Evolutionary conservation across 768 basidiomycete genomes (phyloP).

Genomic region (Naganishia vaughanmartiniae): DNA sequence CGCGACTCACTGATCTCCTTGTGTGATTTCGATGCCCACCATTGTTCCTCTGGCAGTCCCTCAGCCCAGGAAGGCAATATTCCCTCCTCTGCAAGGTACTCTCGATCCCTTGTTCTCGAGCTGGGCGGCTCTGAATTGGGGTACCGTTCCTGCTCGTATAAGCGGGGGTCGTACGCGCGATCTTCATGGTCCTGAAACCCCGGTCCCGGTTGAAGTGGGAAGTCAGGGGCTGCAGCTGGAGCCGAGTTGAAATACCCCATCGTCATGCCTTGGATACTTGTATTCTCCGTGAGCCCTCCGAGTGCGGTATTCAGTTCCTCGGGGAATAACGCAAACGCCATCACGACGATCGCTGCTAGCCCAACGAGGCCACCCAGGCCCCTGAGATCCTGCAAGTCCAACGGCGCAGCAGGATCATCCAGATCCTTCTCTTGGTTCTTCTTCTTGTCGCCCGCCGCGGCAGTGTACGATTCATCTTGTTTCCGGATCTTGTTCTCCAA

Average conservation of each 20-base stretch:
- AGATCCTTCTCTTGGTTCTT: constrained; percentile 5
- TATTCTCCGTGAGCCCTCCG: background rate
- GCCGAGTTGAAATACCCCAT: background rate
- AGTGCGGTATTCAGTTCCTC: constrained; percentile 28
- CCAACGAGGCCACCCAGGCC: constrained; percentile 29
- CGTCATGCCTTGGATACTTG: background rate
- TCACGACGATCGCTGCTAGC: constrained; percentile 28
- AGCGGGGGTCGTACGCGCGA: no score
- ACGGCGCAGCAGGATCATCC: constrained; percentile 27
- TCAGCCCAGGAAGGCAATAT: constrained; percentile 6
- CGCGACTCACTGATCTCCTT: constrained; percentile 11
- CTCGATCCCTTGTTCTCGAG: background rate
- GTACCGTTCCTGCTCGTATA: background rate
- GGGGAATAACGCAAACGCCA: constrained; percentile 31
- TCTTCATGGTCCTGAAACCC: background rate
- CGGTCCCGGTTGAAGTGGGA: background rate
- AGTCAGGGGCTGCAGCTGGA: background rate
- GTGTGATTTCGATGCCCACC: constrained; percentile 14
- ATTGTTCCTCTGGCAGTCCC: constrained; percentile 6
- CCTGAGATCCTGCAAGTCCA: constrained; percentile 29
- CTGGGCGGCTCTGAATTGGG: background rate
- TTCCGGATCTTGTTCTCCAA: constrained; percentile 23
- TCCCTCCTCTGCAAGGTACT: constrained; percentile 3
- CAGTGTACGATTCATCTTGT: constrained; percentile 4
- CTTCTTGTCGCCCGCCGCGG: constrained; percentile 11